Percentiles rank a stretch among this genome's conserved stretches.
These are phyloP conservation scores for Sphagnum tenellum DNA, from an alignment of 225 moss, liverwort and hornwort species.

Conservation along the genomic window DNA sequence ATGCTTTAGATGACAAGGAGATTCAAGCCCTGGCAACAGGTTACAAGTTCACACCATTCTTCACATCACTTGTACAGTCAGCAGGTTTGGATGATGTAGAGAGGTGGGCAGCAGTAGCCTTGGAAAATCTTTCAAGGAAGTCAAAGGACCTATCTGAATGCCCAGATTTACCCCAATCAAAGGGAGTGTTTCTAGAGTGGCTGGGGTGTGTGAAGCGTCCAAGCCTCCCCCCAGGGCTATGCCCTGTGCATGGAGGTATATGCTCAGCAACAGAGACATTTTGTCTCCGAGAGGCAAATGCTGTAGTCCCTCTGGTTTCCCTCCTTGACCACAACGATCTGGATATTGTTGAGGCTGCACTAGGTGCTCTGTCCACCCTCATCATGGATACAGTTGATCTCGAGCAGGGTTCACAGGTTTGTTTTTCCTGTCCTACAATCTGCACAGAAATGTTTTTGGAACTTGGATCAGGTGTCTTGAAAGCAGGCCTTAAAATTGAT, in stretches of 20 bases:
- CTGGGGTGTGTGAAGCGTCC: slow-evolving; percentile 35
- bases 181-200: slow-evolving; percentile 2
- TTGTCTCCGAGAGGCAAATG: slow-evolving; percentile 63
- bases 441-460: too few relatives aligned
- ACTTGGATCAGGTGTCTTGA: too few relatives aligned
- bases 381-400: slow-evolving; percentile 62
- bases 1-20: slow-evolving; percentile 23
- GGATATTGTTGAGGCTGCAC: slow-evolving; percentile 65
- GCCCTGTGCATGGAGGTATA: slow-evolving; percentile 49
- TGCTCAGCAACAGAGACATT: slow-evolving; percentile 59
- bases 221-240: slow-evolving; percentile 29
- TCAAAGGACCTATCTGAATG: slow-evolving; percentile 37
- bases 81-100: slow-evolving; percentile 47
- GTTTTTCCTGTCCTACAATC: too few relatives aligned
- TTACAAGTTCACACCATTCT: slow-evolving; percentile 26
- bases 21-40: slow-evolving; percentile 21
- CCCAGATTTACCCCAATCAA: slow-evolving; percentile 2
- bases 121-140: slow-evolving; percentile 63
- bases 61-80: slow-evolving; percentile 35
- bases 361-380: slow-evolving; percentile 65
- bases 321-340: slow-evolving; percentile 73
- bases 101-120: slow-evolving; percentile 29
- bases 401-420: slow-evolving; percentile 17
- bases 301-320: slow-evolving; percentile 63
- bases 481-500: too few relatives aligned